Evolutionary conservation across 768 basidiomycete species (phyloP), one percentile per base, ranked within the genome.

Genomic region (Suillus fuscotomentosus): DNA sequence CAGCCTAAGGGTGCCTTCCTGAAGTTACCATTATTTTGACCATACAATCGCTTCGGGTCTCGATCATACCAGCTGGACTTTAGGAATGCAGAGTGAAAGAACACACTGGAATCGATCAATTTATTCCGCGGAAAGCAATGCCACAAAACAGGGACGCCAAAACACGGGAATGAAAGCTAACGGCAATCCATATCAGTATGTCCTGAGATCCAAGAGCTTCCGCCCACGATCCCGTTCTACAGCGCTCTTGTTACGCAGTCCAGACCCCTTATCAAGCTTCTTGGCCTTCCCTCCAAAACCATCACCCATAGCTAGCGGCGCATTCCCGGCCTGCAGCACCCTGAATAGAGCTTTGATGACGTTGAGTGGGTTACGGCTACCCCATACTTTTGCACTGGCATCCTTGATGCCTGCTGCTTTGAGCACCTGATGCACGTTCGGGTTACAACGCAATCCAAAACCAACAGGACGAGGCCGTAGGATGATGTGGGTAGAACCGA

Each of bases 361-460:
- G 75, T 91, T 87, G 47, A 76, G 67, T 43, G 84, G 86, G 77
- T 97, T 98, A 68, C 92, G 82, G 71, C 92, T 95, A 17, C 97
- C 95, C 87, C 93, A 92, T 22, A 99, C 92, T 78, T 97, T 98
- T 38, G 93, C 97, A 69, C 92, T 95, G 50, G 92, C 84, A 77
- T 99, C 97, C 75, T 94, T 91, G 78, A 99, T 92, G 13, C 97
- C 97, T 0, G 95, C 96, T 0, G 95, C 95, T 68, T 93, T 92
- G 71, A 96, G 83, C 48, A 99, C 84, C 71, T 89, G 86, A 76
- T 99, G 95, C 61, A 99, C 78, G 71, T 88, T 86, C 1, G 94
- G 95, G 70, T 96, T 94, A 73, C 92, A 94, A 63, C 89, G 83
- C 63, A 99, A 79, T 8, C 97, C 97, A 74, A 99, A 99, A 2